Conservation (phyloP, 2,329 filamentous ascomycete species). For the Ilyonectria mors-panacis region DNA sequence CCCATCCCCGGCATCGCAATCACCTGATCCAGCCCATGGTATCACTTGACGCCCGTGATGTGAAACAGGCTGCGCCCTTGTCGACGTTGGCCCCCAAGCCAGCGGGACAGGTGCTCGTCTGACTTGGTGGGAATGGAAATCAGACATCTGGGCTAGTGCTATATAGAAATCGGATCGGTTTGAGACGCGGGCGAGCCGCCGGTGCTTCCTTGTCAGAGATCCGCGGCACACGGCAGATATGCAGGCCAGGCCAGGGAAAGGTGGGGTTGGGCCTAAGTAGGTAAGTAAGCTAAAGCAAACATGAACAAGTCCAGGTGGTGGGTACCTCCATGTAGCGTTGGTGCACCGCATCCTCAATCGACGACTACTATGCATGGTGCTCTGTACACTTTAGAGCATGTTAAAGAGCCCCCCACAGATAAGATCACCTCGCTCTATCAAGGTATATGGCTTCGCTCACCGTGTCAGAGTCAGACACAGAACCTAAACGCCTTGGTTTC, state of each 20-base stretch:
- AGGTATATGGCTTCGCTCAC: background rate
- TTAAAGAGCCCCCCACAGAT: background rate
- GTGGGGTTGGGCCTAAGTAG: background rate
- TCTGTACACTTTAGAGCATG: background rate
- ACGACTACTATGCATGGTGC: background rate
- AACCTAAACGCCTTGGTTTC: background rate
- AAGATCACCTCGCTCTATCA: background rate
- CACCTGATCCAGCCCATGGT: constrained; percentile 28
- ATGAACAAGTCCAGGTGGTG: too few species aligned
- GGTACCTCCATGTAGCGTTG: too few species aligned
- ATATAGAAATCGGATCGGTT: background rate
- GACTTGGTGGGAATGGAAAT: constrained; percentile 5
- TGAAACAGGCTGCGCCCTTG: constrained; percentile 36
- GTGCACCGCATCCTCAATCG: too few species aligned
- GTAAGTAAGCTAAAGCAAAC: background rate
- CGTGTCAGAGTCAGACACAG: background rate
- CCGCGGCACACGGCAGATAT: constrained; percentile 5
- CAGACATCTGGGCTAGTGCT: background rate
- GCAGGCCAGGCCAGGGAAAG: background rate
- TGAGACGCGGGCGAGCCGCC: background rate
- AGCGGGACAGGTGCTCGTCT: constrained; percentile 13
- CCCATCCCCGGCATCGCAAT: constrained; percentile 22
- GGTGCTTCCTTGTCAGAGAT: constrained; percentile 4
- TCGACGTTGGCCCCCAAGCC: constrained; percentile 8
- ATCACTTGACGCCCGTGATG: constrained; percentile 35